phyloP scores from a whole-genome alignment of 2,329 filamentous ascomycete genomes.

The Gnomoniopsis smithogilvyi region DNA sequence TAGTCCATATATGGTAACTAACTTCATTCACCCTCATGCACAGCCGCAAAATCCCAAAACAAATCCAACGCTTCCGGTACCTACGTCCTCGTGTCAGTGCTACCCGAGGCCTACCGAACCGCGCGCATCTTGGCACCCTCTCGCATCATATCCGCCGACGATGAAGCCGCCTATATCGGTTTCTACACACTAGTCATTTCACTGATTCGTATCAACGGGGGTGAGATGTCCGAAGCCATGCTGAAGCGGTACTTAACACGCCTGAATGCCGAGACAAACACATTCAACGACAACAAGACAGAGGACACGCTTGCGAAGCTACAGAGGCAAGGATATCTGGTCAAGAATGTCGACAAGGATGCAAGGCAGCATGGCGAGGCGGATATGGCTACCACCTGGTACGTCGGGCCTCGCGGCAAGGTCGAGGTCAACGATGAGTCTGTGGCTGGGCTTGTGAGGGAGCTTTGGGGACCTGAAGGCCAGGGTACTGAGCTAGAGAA shows the following conservation, averaged over 20 bases:
- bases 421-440: slow-evolving; percentile 78
- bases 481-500: slow-evolving; percentile 51
- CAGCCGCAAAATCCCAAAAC: slow-evolving; percentile 44
- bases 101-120: slow-evolving; percentile 66
- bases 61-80: slow-evolving; percentile 54
- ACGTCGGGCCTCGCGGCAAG: slow-evolving; percentile 80
- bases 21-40: not conserved
- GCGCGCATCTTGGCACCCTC: slow-evolving; percentile 67
- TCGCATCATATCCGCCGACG: slow-evolving; percentile 58
- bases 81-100: slow-evolving; percentile 73
- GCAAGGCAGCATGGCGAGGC: slow-evolving; percentile 58
- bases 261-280: slow-evolving; percentile 69
- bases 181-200: slow-evolving; percentile 79
- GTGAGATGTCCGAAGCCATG: slow-evolving; percentile 72
- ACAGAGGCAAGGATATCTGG: slow-evolving; percentile 78
- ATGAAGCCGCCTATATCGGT: slow-evolving; percentile 77
- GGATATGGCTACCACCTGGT: slow-evolving; percentile 69
- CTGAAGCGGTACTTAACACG: slow-evolving; percentile 72
- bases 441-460: slow-evolving; percentile 66
- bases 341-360: slow-evolving; percentile 66
- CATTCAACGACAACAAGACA: slow-evolving; percentile 70
- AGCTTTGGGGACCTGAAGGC: slow-evolving; percentile 51
- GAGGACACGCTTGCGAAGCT: slow-evolving; percentile 72
- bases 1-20: not conserved
- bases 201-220: slow-evolving; percentile 72